These are phyloP conservation scores for Oldenlandia corymbosa DNA, from an alignment of 257 asterid genomes.

Conservation along the genomic window DNA sequence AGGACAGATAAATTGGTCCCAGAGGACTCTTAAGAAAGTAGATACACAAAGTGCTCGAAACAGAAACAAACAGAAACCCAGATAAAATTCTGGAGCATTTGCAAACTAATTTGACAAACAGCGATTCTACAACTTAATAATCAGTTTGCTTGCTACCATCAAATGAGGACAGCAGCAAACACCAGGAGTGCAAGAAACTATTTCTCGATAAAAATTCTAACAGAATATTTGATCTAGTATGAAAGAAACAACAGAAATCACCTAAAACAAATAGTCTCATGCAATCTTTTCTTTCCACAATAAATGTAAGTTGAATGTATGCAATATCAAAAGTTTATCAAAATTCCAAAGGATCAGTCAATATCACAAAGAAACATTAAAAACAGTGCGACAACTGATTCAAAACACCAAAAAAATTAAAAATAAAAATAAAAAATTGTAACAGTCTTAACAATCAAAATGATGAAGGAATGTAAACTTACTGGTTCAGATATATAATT, in stretches of 20 bases:
- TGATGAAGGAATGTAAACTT: constrained; percentile 27
- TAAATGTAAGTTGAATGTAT: too few relatives aligned
- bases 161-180: background rate
- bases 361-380: background rate
- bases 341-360: background rate
- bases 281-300: too few relatives aligned
- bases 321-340: too few relatives aligned
- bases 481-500: constrained; percentile 59
- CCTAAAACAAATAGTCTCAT: too few relatives aligned
- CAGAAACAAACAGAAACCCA: background rate
- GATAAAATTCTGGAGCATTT: background rate
- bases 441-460: background rate
- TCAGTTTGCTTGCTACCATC: background rate
- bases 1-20: background rate
- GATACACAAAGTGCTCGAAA: constrained; percentile 4
- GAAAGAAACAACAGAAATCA: too few relatives aligned
- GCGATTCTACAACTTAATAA: background rate
- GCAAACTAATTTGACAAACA: background rate
- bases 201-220: background rate
- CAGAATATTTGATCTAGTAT: too few relatives aligned
- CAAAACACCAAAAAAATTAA: too few relatives aligned
- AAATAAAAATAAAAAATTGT: too few relatives aligned
- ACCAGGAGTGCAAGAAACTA: background rate
- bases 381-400: background rate
- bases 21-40: background rate